Percentiles rank a stretch among this genome's conserved stretches.
Evolutionary conservation across 2,329 filamentous ascomycete species (phyloP).

Genomic region (Aspergillus fumigatiaffinis): DNA sequence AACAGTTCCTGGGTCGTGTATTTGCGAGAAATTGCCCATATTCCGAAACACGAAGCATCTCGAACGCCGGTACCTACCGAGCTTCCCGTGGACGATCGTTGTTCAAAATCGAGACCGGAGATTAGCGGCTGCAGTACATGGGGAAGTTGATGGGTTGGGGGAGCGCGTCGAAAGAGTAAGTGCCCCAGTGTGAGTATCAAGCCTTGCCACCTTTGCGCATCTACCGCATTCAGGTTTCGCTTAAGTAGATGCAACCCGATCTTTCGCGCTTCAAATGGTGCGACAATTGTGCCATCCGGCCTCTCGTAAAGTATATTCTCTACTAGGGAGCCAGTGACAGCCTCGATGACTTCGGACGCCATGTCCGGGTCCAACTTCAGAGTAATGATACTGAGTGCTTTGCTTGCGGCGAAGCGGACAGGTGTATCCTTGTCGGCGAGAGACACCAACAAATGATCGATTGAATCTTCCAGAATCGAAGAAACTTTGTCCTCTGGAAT

Average conservation of each 20-base stretch:
- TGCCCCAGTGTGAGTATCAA: conserved; percentile 83
- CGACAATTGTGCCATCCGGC: conserved; percentile 37
- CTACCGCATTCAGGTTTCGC: conserved; percentile 66
- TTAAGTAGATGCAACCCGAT: conserved; percentile 38
- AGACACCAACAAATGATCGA: conserved; percentile 74
- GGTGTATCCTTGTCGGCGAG: conserved; percentile 86
- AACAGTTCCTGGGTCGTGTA: conserved; percentile 78
- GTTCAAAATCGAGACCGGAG: conserved; percentile 81
- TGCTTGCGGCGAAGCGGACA: conserved; percentile 85
- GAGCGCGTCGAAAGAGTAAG: conserved; percentile 77
- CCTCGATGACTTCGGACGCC: conserved; percentile 82
- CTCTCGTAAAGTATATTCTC: conserved; percentile 59
- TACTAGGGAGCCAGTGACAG: conserved; percentile 66
- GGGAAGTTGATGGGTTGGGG: conserved; percentile 65
- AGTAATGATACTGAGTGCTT: conserved; percentile 83
- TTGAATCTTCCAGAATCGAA: conserved; percentile 70
- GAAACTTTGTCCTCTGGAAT: conserved; percentile 32
- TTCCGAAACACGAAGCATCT: conserved; percentile 92
- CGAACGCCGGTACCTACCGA: conserved; percentile 86
- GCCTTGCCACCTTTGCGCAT: conserved; percentile 87
- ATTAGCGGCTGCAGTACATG: conserved; percentile 74
- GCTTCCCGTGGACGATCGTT: conserved; percentile 77
- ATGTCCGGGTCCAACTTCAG: conserved; percentile 74
- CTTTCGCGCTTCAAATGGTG: conserved; percentile 29
- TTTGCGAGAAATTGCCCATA: conserved; percentile 86